Percentiles rank a stretch among this genome's conserved stretches.
phyloP scores from a whole-genome alignment of 768 basidiomycete genomes.

The Asterophora parasitica region DNA sequence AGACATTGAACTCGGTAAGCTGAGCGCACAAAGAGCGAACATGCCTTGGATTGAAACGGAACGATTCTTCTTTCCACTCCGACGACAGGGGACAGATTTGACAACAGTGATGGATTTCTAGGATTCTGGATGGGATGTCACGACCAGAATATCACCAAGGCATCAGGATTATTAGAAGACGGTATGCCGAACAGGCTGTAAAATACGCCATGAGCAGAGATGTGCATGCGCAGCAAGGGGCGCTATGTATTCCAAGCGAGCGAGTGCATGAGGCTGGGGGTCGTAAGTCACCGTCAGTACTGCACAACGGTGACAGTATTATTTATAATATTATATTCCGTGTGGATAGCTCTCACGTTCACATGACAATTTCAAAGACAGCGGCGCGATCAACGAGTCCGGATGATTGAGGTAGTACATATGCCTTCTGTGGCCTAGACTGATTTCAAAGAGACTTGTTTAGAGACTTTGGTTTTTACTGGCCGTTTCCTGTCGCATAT shows the following conservation, averaged over 20 bases:
- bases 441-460: no score
- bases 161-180: neutral
- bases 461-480: no score
- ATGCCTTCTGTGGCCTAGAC: no score
- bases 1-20: neutral
- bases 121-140: slow-evolving; percentile 3
- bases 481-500: no score
- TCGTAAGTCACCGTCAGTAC: no score
- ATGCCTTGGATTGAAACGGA: neutral
- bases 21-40: neutral
- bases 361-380: neutral
- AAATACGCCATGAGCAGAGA: no score
- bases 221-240: no score
- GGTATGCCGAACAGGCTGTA: no score
- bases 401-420: no score
- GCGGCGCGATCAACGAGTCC: no score
- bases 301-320: no score
- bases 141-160: neutral
- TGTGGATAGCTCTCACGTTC: neutral
- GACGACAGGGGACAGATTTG: neutral
- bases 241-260: neutral
- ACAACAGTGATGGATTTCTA: slow-evolving; percentile 13
- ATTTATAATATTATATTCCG: no score
- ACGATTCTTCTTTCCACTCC: neutral
- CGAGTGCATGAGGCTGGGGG: neutral